Conservation (phyloP, 164 flowering plant species). For the Magnolia sinica region DNA sequence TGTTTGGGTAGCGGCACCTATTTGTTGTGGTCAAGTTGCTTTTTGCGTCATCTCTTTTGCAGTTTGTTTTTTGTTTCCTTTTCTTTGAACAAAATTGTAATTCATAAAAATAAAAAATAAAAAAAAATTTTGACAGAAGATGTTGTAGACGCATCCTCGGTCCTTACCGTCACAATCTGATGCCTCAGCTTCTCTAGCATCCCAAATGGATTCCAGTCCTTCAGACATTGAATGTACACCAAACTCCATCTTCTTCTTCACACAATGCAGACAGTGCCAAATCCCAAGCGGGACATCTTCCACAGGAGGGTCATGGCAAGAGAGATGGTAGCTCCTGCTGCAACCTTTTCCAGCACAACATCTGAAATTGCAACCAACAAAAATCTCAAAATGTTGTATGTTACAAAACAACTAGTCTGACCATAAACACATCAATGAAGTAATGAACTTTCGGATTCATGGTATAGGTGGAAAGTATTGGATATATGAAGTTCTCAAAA, state of each 20-base stretch:
- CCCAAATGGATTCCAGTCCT: constrained; percentile 68
- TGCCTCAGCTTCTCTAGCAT: constrained; percentile 46
- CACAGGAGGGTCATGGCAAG: constrained; percentile 54
- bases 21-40: too few species aligned
- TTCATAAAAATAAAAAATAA: too few species aligned
- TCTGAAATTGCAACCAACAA: constrained; percentile 25
- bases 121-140: too few species aligned
- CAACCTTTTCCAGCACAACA: constrained; percentile 60
- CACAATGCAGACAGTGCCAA: constrained; percentile 55
- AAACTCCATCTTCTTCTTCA: constrained; percentile 42
- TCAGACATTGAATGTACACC: constrained; percentile 56
- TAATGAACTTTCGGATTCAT: too few species aligned
- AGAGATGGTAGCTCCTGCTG: constrained; percentile 43
- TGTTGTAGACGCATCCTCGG: constrained; percentile 19
- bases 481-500: too few species aligned
- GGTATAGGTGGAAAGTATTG: too few species aligned
- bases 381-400: not conserved
- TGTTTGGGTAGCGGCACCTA: too few species aligned
- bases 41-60: too few species aligned
- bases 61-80: too few species aligned
- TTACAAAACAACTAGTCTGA: not conserved
- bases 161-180: constrained; percentile 40
- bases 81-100: too few species aligned
- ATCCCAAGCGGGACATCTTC: constrained; percentile 33
- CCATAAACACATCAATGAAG: not conserved